Evolutionary conservation across 306 rosid species (phyloP).

Genomic region (Dryas drummondii): DNA sequence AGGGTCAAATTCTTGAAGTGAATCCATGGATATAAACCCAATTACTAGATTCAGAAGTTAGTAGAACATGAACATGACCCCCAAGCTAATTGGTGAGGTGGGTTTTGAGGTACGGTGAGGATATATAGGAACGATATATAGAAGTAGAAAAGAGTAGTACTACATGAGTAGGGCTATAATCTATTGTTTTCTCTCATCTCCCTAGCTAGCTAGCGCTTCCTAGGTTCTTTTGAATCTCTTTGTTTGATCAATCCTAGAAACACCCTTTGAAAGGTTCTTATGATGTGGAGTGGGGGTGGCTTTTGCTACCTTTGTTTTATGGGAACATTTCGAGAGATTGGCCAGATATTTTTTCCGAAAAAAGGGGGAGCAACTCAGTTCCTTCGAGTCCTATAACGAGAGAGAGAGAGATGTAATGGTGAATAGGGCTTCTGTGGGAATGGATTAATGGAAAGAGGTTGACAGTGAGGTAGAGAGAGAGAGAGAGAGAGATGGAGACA

Average conservation of each 20-base stretch:
- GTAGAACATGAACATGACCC: background rate
- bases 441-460: constrained; percentile 50
- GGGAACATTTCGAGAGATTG: constrained; percentile 27
- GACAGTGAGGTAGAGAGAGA: constrained; percentile 36
- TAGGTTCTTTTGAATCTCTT: constrained; percentile 36
- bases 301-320: constrained; percentile 36
- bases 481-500: constrained; percentile 61
- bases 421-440: constrained; percentile 51
- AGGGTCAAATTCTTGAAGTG: constrained; percentile 46
- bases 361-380: constrained; percentile 32
- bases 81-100: background rate
- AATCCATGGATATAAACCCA: constrained; percentile 38
- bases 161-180: background rate
- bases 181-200: too few species aligned
- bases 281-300: constrained; percentile 19
- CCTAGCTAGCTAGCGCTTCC: background rate
- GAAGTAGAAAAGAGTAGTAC: background rate
- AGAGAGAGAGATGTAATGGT: constrained; percentile 9
- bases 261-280: constrained; percentile 39
- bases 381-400: background rate
- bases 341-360: constrained; percentile 25
- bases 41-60: too few species aligned
- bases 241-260: constrained; percentile 59
- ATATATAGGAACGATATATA: background rate
- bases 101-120: background rate